These are phyloP conservation scores for Cadophora sp. DNA, from an alignment of 2,329 filamentous ascomycete species.

Conservation along the genomic window DNA sequence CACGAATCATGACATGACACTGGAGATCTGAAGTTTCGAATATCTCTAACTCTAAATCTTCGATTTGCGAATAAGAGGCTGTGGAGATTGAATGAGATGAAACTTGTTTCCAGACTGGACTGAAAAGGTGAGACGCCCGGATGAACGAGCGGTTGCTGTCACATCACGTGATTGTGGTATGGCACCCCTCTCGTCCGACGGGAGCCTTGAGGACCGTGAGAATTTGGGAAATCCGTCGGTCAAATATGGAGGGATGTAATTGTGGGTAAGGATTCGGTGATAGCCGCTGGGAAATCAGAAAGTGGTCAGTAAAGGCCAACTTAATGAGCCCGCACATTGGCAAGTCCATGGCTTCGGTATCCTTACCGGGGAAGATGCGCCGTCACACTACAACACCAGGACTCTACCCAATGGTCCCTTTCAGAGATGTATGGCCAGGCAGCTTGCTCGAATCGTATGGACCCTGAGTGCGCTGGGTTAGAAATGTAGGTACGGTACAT, in stretches of 20 bases:
- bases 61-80: not conserved
- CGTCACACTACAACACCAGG: not conserved
- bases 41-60: not conserved
- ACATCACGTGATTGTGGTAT: slow-evolving; percentile 3
- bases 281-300: not conserved
- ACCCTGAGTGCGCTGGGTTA: too few relatives aligned
- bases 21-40: slow-evolving; percentile 9
- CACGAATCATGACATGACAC: slow-evolving; percentile 16
- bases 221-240: too few relatives aligned
- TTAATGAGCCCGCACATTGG: not conserved
- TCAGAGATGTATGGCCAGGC: not conserved
- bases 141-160: not conserved
- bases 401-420: not conserved
- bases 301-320: not conserved
- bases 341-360: not conserved
- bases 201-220: not conserved
- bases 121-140: not conserved
- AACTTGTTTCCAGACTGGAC: not conserved
- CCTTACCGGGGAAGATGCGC: not conserved
- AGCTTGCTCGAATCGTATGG: too few relatives aligned
- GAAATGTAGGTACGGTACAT: too few relatives aligned
- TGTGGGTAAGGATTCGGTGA: not conserved
- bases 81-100: slow-evolving; percentile 4
- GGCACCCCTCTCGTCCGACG: too few relatives aligned
- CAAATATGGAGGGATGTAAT: not conserved